phyloP scores from a whole-genome alignment of 352 stramenopile genomes.

The Globisporangium abappressorium region DNA sequence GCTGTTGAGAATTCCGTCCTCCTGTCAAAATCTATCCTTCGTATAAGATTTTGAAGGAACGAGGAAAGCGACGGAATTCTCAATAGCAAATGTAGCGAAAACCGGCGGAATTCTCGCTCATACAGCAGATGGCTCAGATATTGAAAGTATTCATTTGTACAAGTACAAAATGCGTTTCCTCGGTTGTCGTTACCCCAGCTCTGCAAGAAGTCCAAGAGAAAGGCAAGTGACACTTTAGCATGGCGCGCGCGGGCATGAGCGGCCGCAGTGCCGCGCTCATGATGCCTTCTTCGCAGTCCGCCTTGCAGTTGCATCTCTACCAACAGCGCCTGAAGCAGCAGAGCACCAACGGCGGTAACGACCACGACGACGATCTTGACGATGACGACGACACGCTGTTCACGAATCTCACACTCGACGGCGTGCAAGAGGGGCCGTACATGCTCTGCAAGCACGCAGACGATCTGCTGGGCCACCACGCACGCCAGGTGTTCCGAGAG shows the following conservation, averaged over 20 bases:
- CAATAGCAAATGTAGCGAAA: too few species aligned
- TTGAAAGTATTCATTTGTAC: too few species aligned
- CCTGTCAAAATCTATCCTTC: too few species aligned
- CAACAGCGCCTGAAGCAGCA: slow-evolving; percentile 4
- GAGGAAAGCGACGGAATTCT: too few species aligned
- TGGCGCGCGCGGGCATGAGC: slow-evolving; percentile 9
- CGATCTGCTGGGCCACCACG: slow-evolving; percentile 75
- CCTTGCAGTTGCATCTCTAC: slow-evolving; percentile 1
- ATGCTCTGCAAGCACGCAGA: slow-evolving; percentile 86
- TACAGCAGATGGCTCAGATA: too few species aligned
- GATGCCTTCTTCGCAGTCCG: background rate
- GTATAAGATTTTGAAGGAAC: too few species aligned
- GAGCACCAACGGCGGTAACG: background rate
- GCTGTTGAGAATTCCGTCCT: too few species aligned
- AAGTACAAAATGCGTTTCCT: too few species aligned
- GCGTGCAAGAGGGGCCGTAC: slow-evolving; percentile 70
- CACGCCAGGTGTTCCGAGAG: slow-evolving; percentile 80
- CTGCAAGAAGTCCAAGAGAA: background rate
- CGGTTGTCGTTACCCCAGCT: too few species aligned
- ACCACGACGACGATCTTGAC: slow-evolving; percentile 7
- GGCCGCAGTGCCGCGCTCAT: background rate
- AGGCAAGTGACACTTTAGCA: background rate
- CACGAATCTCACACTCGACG: slow-evolving; percentile 72
- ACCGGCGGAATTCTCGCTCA: too few species aligned
- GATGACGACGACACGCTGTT: slow-evolving; percentile 47